Evolutionary conservation across 306 rosid genomes (phyloP).

Genomic region (Rosa persica): DNA sequence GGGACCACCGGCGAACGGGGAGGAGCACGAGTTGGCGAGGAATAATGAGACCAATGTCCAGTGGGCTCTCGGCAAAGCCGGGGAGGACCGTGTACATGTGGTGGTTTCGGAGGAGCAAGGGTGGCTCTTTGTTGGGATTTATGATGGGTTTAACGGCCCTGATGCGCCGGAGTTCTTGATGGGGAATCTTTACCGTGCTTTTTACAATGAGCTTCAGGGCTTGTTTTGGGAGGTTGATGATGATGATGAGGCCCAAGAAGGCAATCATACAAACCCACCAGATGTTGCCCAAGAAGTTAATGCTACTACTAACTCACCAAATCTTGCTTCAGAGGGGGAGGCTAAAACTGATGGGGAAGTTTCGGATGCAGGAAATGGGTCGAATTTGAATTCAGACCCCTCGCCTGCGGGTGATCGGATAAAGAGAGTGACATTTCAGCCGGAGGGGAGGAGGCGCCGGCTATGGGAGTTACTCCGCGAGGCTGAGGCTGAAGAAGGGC

Average conservation of each 20-base stretch:
- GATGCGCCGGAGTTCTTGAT: conserved; percentile 88
- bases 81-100: conserved; percentile 92
- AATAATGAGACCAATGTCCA: conserved; percentile 60
- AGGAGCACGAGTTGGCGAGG: conserved; percentile 27
- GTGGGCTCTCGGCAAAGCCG: conserved; percentile 93
- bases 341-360: conserved; percentile 21
- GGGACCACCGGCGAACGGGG: conserved; percentile 37
- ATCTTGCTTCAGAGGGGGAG: background rate
- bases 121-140: conserved; percentile 88
- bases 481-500: conserved; percentile 73
- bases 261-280: conserved; percentile 18
- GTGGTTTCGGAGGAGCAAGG: conserved; percentile 90
- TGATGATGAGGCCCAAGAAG: conserved; percentile 16
- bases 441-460: conserved; percentile 63
- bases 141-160: conserved; percentile 88
- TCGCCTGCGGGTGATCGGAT: conserved; percentile 23
- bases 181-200: conserved; percentile 81
- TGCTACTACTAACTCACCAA: background rate
- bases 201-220: conserved; percentile 81
- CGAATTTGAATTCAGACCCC: background rate
- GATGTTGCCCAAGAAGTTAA: conserved; percentile 22
- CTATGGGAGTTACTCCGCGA: conserved; percentile 81
- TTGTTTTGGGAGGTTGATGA: conserved; percentile 77
- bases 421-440: conserved; percentile 33
- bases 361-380: conserved; percentile 26